Conservation (phyloP, 768 basidiomycete genomes). For the Dioszegia aurantiaca region DNA sequence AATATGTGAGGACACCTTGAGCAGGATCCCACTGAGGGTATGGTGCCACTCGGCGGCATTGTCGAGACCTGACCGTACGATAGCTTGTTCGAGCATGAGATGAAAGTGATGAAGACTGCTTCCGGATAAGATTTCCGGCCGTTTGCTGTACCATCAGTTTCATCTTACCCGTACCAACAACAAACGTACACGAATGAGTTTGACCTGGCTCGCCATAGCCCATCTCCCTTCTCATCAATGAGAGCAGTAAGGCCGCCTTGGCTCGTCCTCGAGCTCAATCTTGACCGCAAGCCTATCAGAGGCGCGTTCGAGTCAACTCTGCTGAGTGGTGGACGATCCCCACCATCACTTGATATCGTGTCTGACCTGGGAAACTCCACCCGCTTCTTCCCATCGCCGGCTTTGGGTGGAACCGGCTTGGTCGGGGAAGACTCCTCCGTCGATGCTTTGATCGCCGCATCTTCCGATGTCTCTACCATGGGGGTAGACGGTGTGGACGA, state of each 20-base stretch:
- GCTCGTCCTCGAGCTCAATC: constrained; percentile 39
- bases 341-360: constrained; percentile 37
- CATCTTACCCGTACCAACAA: background rate
- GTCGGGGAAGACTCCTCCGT: background rate
- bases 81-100: constrained; percentile 85
- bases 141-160: constrained; percentile 22
- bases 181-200: constrained; percentile 81
- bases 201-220: constrained; percentile 72
- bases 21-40: constrained; percentile 71
- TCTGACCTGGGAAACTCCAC: constrained; percentile 33
- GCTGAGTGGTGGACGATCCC: constrained; percentile 7
- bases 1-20: constrained; percentile 79
- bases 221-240: constrained; percentile 41
- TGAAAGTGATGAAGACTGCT: constrained; percentile 86
- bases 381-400: constrained; percentile 7
- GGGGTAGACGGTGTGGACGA: constrained; percentile 1
- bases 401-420: constrained; percentile 1
- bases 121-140: constrained; percentile 66
- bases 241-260: constrained; percentile 44
- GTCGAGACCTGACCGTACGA: constrained; percentile 75
- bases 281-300: constrained; percentile 36
- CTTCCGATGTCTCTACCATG: constrained; percentile 10
- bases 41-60: constrained; percentile 85
- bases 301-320: constrained; percentile 33
- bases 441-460: background rate